Conservation (phyloP, 2,329 filamentous ascomycete species). For the Arthrinium puccinioides region DNA sequence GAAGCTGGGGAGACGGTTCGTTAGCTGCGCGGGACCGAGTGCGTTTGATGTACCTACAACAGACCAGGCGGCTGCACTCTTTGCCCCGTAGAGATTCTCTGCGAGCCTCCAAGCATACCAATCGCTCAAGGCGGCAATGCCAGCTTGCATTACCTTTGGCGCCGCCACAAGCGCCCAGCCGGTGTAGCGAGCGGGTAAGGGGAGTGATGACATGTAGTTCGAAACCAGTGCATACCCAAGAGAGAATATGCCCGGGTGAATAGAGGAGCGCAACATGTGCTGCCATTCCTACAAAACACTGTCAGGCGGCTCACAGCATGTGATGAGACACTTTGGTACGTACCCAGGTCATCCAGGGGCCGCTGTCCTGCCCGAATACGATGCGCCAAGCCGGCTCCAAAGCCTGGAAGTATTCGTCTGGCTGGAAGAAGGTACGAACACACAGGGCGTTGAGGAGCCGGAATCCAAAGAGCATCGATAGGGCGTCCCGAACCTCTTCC, state of each 20-base stretch:
- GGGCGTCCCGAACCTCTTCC: conserved; percentile 23
- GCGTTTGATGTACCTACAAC: conserved; percentile 56
- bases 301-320: too few species aligned
- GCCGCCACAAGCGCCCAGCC: conserved; percentile 48
- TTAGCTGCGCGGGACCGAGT: too few species aligned
- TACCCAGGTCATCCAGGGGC: conserved; percentile 96
- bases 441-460: conserved; percentile 74
- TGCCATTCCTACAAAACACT: conserved; percentile 79
- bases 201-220: conserved; percentile 33
- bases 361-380: conserved; percentile 68
- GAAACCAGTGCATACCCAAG: conserved; percentile 60
- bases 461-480: conserved; percentile 50
- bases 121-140: conserved; percentile 72
- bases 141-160: conserved; percentile 69
- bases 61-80: conserved; percentile 57
- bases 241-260: conserved; percentile 86
- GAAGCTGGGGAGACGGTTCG: conserved; percentile 46
- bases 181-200: conserved; percentile 3
- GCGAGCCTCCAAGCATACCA: conserved; percentile 85
- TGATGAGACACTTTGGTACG: too few species aligned
- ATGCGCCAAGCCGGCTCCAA: conserved; percentile 91
- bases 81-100: conserved; percentile 60
- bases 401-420: conserved; percentile 95
- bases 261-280: conserved; percentile 75
- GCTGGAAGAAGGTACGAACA: conserved; percentile 89